Conservation (phyloP, 2,329 filamentous ascomycete species). For the Ceratocystis variospora region DNA sequence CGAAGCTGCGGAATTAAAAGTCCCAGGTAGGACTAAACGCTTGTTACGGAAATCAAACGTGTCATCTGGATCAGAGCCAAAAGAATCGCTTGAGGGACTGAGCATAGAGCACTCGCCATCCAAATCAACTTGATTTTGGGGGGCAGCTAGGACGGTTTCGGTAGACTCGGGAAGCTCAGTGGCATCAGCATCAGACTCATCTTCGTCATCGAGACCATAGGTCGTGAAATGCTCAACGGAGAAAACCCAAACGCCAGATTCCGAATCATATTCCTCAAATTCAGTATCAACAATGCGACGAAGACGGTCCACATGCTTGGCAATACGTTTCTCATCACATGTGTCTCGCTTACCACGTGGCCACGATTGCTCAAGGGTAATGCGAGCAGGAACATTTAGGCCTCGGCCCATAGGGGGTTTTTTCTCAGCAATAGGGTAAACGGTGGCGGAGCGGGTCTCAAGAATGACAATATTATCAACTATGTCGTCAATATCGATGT, state of each 20-base stretch:
- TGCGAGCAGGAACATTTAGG: slow-evolving; percentile 78
- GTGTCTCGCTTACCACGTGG: slow-evolving; percentile 52
- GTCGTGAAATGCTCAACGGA: slow-evolving; percentile 93
- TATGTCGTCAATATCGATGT: slow-evolving; percentile 66
- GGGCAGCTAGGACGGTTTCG: not conserved
- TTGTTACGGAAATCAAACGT: slow-evolving; percentile 43
- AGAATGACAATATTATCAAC: slow-evolving; percentile 64
- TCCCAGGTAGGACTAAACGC: slow-evolving; percentile 52
- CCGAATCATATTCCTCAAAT: slow-evolving; percentile 65
- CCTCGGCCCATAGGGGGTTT: slow-evolving; percentile 80
- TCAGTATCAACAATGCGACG: slow-evolving; percentile 66
- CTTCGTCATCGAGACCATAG: slow-evolving; percentile 75
- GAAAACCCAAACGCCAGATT: slow-evolving; percentile 81
- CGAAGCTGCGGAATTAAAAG: slow-evolving; percentile 50
- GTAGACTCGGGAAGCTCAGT: not conserved
- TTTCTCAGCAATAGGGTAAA: slow-evolving; percentile 61
- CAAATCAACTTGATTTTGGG: slow-evolving; percentile 27
- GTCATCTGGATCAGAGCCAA: slow-evolving; percentile 32
- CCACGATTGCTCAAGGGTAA: slow-evolving; percentile 86
- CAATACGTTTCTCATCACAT: slow-evolving; percentile 48
- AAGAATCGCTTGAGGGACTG: slow-evolving; percentile 19
- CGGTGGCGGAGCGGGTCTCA: slow-evolving; percentile 65
- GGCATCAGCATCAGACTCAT: slow-evolving; percentile 39
- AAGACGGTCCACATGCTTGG: slow-evolving; percentile 72
- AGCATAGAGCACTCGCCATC: slow-evolving; percentile 12